Evolutionary conservation across 257 asterid genomes (phyloP), one percentile per base, ranked within the genome.

Genomic region (Apocynum venetum): DNA sequence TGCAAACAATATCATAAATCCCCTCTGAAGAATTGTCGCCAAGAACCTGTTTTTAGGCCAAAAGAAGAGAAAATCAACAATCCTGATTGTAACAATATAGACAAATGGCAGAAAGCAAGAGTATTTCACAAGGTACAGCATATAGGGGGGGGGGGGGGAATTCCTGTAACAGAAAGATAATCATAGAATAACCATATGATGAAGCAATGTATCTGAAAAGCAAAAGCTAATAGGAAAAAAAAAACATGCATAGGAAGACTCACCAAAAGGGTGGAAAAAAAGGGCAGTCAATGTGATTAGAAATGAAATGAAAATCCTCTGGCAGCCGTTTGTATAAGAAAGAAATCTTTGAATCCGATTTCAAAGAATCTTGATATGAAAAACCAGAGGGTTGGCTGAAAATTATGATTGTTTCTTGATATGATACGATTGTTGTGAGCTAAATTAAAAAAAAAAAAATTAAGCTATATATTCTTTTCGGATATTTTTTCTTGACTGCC

Each of bases 401-500:
- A 76, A 73, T 76, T 67, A 64, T 65, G 60, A 78, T 49, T 74
- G 15, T 25, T 13, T 53, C 53, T 49, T 83, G 57, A 59, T 4
- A 44, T 46, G 63, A 67, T 72, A 46, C 40, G n/a, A 48, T 20
- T 31, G 9, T 59, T 44, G 57, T 48, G 66, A 7, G 80, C 60
- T 80, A 79, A 80, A 76, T 71, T 84, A 87, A 76, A 79, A 66
- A 57, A 71, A 74, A 72, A 57, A 55, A 70, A 78, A 73, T 35
- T 11, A 38, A 19, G 44, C 3, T 2, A 40, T 43, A 78, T 44
- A 56, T 36, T 40, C 6, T 11, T 74, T 35, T 47, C 44, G 8
- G 4, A 2, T 0, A 19, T 48, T n/a, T 66, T 76, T 41, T 85
- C 83, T 85, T 83, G 91, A 87, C 89, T 85, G 87, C 91, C 96